Base-by-base conservation (phyloP, 2,329 filamentous ascomycete species). In the Colletotrichum acutatum region DNA sequence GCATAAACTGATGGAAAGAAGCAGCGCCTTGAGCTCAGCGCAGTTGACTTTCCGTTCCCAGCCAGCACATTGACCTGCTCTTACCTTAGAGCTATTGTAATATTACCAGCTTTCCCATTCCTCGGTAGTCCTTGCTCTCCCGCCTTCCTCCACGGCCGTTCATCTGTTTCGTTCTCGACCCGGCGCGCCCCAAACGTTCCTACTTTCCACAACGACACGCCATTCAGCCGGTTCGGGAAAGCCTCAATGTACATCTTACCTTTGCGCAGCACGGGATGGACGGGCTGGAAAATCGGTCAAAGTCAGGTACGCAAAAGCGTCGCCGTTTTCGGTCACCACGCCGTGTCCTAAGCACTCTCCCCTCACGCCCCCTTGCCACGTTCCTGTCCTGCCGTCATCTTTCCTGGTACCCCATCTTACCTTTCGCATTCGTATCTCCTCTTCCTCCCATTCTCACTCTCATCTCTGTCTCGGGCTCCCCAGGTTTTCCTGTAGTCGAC, bases 271-370 rank as follows among this genome's bases (percentile, higher is more conserved):
- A 53, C 22, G 37, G 57, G 37, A 68, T 57, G 53, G 58, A 52
- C 28, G 53, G 24, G 30, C 49, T 42, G 19, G n/a, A 49, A 22
- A 37, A 16, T 24, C 26, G 30, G 37, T n/a, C 26, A 52, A 62
- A 19, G 24, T 62, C 5, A 56, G 28, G n/a, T 64, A 30, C 46
- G 32, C 24, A 54, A 34, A 28, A 56, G 59, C 59, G 53, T 54
- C 70, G 59, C 58, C 66, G 66, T 72, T 64, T 60, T 69, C 66
- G 64, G 70, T 64, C 60, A 42, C 32, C 32, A 53, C 56, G 58
- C 69, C 66, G 52, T 30, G 30, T 57, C 57, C 52, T 60, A 69
- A 69, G 32, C 32, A 34, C 11, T 54, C 66, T 65, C 59, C 54
- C 37, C 46, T 8, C 24, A 61, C 57, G 11, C 58, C 58, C 34